Evolutionary conservation across 2,329 filamentous ascomycete genomes (phyloP).

Genomic region (Rosellinia necatrix): DNA sequence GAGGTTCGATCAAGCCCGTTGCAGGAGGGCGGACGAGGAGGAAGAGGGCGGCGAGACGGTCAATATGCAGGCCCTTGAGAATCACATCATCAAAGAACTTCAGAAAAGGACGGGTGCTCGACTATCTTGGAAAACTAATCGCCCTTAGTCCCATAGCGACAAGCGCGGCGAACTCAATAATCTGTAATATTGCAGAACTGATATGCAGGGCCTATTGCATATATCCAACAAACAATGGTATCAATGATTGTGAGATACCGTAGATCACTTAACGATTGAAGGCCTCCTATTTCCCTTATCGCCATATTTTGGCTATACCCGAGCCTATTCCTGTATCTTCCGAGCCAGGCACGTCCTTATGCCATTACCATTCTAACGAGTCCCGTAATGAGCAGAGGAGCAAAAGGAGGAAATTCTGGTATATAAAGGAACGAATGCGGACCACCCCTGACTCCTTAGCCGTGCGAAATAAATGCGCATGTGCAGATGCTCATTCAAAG

Average conservation of each 20-base stretch:
- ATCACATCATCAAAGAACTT: slow-evolving; percentile 3
- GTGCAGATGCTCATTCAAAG: neutral
- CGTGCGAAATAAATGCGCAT: neutral
- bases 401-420: neutral
- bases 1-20: neutral
- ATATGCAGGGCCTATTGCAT: too few species aligned
- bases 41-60: neutral
- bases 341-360: neutral
- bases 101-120: slow-evolving; percentile 5
- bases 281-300: neutral
- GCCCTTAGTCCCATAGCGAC: neutral
- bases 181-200: too few species aligned
- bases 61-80: slow-evolving; percentile 7
- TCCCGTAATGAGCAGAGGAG: slow-evolving; percentile 1
- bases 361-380: slow-evolving; percentile 12
- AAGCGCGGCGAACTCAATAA: too few species aligned
- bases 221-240: neutral
- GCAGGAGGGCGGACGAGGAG: slow-evolving; percentile 2
- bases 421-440: slow-evolving; percentile 19
- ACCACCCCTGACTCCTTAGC: slow-evolving; percentile 2
- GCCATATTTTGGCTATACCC: neutral
- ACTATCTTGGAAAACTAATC: slow-evolving; percentile 3
- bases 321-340: neutral
- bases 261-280: neutral
- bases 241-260: neutral